Conservation (phyloP, 345 rosid genomes). For the Eucalyptus sp. region DNA sequence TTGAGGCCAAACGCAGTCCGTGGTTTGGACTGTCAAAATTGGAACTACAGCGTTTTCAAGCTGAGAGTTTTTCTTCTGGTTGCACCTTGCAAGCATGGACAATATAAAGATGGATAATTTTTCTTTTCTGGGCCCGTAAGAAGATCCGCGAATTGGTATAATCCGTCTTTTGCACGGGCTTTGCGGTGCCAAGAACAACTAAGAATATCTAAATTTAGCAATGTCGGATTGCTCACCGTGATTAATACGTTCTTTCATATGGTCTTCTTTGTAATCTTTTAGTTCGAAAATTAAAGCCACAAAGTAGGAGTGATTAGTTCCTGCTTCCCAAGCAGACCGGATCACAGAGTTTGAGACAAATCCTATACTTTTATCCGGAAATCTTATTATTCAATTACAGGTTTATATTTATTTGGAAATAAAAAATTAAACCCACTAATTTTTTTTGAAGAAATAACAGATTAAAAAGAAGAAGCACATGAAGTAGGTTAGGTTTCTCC, state of each 20-base stretch:
- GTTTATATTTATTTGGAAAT: too few species aligned
- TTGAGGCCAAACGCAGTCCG: neutral
- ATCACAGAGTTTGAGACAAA: too few species aligned
- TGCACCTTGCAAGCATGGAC: neutral
- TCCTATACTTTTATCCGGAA: too few species aligned
- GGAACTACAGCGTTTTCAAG: neutral
- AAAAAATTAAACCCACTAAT: too few species aligned
- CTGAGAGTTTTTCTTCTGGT: neutral
- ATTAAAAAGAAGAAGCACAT: too few species aligned
- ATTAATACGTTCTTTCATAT: neutral
- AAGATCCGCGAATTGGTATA: neutral
- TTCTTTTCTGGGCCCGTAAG: neutral
- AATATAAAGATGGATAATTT: neutral
- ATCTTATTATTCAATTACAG: too few species aligned
- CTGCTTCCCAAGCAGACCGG: too few species aligned
- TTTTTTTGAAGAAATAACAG: too few species aligned
- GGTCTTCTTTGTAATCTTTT: neutral
- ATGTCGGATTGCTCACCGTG: neutral
- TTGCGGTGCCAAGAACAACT: neutral
- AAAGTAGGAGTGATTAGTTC: too few species aligned
- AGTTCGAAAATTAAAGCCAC: neutral
- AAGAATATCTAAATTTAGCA: neutral
- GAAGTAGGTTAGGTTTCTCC: too few species aligned
- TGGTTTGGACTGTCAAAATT: neutral
- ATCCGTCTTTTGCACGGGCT: neutral